Evolutionary conservation across 2,329 filamentous ascomycete genomes (phyloP).

Genomic region (Fusarium papillatum): DNA sequence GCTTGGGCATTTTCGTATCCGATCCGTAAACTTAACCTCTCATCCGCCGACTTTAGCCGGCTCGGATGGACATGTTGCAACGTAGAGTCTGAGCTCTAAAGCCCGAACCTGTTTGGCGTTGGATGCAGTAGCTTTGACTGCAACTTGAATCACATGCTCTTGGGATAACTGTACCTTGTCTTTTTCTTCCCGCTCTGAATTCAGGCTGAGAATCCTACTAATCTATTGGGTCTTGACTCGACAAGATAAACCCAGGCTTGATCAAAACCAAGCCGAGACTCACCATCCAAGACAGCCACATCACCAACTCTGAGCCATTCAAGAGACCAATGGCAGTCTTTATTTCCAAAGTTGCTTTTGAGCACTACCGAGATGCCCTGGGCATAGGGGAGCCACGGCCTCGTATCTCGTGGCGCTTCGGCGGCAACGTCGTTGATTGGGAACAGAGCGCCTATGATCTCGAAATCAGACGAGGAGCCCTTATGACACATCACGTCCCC

Average conservation of each 20-base stretch:
- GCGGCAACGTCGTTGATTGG: not conserved
- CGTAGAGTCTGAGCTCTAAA: not conserved
- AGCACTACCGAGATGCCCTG: not conserved
- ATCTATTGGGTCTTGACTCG: not conserved
- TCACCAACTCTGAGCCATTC: not conserved
- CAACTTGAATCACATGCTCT: not conserved
- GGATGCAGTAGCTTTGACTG: not conserved
- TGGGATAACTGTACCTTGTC: not conserved
- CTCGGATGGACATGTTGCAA: too few relatives aligned
- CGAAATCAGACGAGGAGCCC: not conserved
- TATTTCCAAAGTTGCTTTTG: not conserved
- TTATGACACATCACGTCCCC: not conserved
- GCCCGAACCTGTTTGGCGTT: not conserved
- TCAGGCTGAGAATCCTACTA: not conserved
- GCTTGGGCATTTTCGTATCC: not conserved
- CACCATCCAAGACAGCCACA: not conserved
- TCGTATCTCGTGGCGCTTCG: not conserved
- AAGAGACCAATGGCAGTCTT: not conserved
- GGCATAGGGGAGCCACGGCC: not conserved
- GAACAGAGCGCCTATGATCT: not conserved
- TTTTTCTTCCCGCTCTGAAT: not conserved
- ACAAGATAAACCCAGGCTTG: not conserved
- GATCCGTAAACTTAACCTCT: not conserved
- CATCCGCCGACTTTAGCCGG: not conserved
- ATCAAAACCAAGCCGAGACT: not conserved